A percentile compares a stretch with the other conserved stretches of the same genome.
These are phyloP conservation scores for Mallotus japonicus DNA, from an alignment of 441 rosid genomes.

Conservation along the genomic window DNA sequence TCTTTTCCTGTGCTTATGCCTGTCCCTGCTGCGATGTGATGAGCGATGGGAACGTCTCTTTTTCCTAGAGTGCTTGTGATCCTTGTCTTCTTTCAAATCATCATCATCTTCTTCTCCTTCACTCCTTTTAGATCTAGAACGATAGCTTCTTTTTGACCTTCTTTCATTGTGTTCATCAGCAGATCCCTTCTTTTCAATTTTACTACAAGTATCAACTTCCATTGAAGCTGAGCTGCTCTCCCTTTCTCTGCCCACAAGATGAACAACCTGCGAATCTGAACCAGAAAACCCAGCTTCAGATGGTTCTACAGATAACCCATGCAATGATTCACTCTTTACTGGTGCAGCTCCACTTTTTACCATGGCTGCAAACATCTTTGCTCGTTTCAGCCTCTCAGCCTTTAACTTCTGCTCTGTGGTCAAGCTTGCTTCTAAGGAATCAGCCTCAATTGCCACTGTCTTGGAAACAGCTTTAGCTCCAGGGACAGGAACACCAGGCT, in stretches of 20 bases:
- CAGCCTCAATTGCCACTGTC: constrained; percentile 59
- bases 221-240: constrained; percentile 45
- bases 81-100: constrained; percentile 32
- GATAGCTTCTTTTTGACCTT: constrained; percentile 68
- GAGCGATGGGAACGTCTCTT: constrained; percentile 42
- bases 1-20: constrained; percentile 47
- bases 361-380: constrained; percentile 89
- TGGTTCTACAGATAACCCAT: constrained; percentile 51
- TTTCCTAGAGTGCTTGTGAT: constrained; percentile 44
- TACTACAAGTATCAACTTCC: constrained; percentile 32
- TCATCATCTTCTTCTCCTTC: constrained; percentile 40
- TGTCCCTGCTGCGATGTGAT: constrained; percentile 41
- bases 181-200: constrained; percentile 33
- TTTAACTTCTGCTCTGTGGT: constrained; percentile 74
- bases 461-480: constrained; percentile 34
- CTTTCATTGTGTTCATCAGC: constrained; percentile 48
- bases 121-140: constrained; percentile 47
- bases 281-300: constrained; percentile 46
- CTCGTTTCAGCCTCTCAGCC: constrained; percentile 93
- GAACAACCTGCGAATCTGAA: constrained; percentile 34
- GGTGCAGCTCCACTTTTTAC: constrained; percentile 57
- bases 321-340: constrained; percentile 41
- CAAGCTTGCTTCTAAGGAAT: constrained; percentile 63
- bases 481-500: background rate
- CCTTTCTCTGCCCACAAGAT: constrained; percentile 36